Base-by-base conservation (phyloP, 2,329 filamentous ascomycete species). In the Ceratocystis albifundus region DNA sequence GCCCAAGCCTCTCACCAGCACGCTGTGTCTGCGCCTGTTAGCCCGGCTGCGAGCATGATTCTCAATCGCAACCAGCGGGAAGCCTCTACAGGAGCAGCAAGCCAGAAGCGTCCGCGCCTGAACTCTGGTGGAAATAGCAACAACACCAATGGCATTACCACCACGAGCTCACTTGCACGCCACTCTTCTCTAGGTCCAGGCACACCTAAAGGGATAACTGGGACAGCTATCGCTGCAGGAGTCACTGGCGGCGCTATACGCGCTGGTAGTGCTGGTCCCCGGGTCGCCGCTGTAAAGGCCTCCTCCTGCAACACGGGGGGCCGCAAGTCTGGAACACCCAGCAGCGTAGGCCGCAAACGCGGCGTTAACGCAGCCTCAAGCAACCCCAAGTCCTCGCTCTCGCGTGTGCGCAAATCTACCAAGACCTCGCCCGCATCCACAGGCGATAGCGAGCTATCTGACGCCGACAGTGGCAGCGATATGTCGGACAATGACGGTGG, bases 361-460 rank as follows among this genome's bases (percentile, higher is more conserved):
- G 75, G 77, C 68, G 69, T 75, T 46, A 28, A 20, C 61, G 50
- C n/a, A 25, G 36, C 36, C 36, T 22, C 72, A 63, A 67, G 71
- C 65, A 72, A 72, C 66, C 80, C 77, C 69, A 87, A 87, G 71
- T 86, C 84, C n/a, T 80, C 80, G 8, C 75, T 87, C 2, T 85
- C 83, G 28, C 80, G 84, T 36, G 80, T 87, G 30, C 87, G 86
- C 74, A 84, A 82, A 70, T 76, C 76, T 55, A 78, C 77, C 59
- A 82, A 84, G 72, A 84, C 83, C 69, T 87, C 84, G 1, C 83
- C 84, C 2, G 83, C 82, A 3, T 85, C 84, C 3, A 83, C 82
- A 4, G 83, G 80, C 63, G 84, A 87, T 68, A 86, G 83, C 70
- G 84, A 87, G 71, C 77, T 87, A 50, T 87, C 84, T 0, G 84